Conservation (phyloP, 2,329 filamentous ascomycete species). For the Venturiaceae sp. region DNA sequence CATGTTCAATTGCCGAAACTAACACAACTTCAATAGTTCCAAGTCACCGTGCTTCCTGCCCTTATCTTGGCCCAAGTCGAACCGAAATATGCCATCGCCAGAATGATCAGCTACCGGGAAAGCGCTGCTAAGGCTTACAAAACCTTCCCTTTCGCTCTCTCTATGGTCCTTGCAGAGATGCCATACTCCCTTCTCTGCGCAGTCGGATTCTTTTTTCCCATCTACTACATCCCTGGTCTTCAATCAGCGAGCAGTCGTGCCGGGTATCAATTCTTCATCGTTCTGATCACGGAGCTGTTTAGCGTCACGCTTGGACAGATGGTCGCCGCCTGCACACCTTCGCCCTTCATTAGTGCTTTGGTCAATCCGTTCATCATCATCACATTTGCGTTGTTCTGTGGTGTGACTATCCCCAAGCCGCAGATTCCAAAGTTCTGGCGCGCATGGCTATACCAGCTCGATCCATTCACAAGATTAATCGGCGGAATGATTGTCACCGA, state of each 20-base stretch:
- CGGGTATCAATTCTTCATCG: slow-evolving; percentile 79
- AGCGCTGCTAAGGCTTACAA: slow-evolving; percentile 79
- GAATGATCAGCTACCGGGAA: slow-evolving; percentile 79
- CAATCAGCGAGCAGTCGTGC: slow-evolving; percentile 53
- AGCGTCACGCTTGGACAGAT: slow-evolving; percentile 66
- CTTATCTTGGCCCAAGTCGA: slow-evolving; percentile 78
- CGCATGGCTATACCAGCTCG: slow-evolving; percentile 71
- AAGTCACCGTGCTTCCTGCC: slow-evolving; percentile 74
- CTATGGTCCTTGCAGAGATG: slow-evolving; percentile 74
- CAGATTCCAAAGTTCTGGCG: slow-evolving; percentile 74
- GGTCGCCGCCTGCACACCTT: slow-evolving; percentile 67
- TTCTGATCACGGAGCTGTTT: slow-evolving; percentile 77
- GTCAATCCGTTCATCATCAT: slow-evolving; percentile 78
- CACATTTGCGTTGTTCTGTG: slow-evolving; percentile 77
- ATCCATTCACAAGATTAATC: slow-evolving; percentile 76
- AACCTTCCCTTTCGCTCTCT: slow-evolving; percentile 65
- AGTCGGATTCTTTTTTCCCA: slow-evolving; percentile 67
- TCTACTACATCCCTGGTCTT: slow-evolving; percentile 80
- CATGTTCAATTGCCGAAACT: background rate
- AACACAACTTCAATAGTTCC: slow-evolving; percentile 47
- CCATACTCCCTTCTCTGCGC: slow-evolving; percentile 77
- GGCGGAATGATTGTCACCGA: slow-evolving; percentile 72
- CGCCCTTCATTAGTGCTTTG: slow-evolving; percentile 67
- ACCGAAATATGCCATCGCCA: slow-evolving; percentile 70
- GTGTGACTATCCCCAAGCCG: slow-evolving; percentile 69